Conservation (phyloP, 805 yeast genomes). For the Wickerhamomyces mucosus region DNA sequence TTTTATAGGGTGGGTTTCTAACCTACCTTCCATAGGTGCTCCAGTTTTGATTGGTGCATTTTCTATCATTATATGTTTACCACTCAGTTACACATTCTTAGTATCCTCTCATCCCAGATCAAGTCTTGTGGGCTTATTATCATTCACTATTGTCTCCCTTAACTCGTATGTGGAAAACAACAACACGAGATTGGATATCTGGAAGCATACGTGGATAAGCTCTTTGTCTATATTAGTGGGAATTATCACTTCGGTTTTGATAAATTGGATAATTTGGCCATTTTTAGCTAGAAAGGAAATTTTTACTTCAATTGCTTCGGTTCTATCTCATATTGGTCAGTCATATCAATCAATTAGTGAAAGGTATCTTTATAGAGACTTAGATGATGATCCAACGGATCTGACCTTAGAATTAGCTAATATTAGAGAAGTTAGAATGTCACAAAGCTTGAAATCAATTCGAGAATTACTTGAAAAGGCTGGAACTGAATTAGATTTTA, state of each 20-base stretch:
- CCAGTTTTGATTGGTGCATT: conserved; percentile 30
- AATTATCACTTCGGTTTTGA: conserved; percentile 24
- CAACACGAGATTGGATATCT: conserved; percentile 19
- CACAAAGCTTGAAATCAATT: conserved; percentile 32
- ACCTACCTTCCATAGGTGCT: conserved; percentile 25
- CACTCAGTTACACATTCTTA: conserved; percentile 26
- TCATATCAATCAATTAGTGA: conserved; percentile 39
- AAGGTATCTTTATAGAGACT: conserved; percentile 38
- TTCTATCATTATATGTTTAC: conserved; percentile 25
- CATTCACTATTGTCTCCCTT: conserved; percentile 31
- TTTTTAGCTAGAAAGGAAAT: conserved; percentile 35
- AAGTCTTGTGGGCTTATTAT: conserved; percentile 29
- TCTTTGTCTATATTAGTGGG: conserved; percentile 31
- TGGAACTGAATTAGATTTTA: conserved; percentile 26
- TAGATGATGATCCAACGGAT: conserved; percentile 36
- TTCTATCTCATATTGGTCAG: conserved; percentile 33
- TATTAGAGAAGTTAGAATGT: conserved; percentile 38
- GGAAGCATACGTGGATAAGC: conserved; percentile 31
- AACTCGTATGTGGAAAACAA: conserved; percentile 15
- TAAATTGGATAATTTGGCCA: conserved; percentile 41
- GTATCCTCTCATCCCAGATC: conserved; percentile 33
- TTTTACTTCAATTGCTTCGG: conserved; percentile 27
- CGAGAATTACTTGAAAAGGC: conserved; percentile 28
- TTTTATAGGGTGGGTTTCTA: conserved; percentile 40
- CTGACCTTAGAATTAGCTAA: conserved; percentile 32